Evolutionary conservation across 2,329 filamentous ascomycete genomes (phyloP), one percentile per base, ranked within the genome.

Genomic region (Cordyceps militaris): DNA sequence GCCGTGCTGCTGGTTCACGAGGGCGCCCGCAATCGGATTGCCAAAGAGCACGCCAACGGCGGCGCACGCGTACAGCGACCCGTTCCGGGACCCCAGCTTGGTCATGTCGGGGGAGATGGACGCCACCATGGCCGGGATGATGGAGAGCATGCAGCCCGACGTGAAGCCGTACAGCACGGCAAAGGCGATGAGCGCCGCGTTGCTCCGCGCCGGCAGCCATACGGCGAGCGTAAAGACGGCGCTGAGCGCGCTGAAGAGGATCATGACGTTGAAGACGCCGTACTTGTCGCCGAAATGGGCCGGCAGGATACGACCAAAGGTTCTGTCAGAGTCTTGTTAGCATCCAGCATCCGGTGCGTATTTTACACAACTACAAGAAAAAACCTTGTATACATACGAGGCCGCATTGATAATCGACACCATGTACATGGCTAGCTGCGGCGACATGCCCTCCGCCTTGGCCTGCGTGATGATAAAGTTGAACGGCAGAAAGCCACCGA

Each of bases 251-350:
- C 82, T 83, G 6, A 80, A 61, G 16, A 82, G 63, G 3, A 85
- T 82, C 34, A 84, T 74, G 32, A 80, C 84, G 68, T 88, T 89
- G 66, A 87, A 72, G 26, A 88, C 73, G 19, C 50, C 50, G 13
- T 21, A 26, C 8, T 13, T 26, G 34, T 54, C 50, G 9, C 50
- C 50, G 8, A 44, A 24, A 21, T 54, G 34, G 1, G 50, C 50
- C 1, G 50, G 50, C 2, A 54, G 24, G 8, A 54, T 54, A 30
- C 50, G 50, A 4, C 50, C 38, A 44, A 54, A 54, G 3, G 50
- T 54, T 3, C 50, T 54, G 48, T 51, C 16, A 23, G 4, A 13
- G 2, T 1, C 36, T 23, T 4, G 11, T 47, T 21, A 42, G 38
- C n/a, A 21, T 19, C 8, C 19, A 19, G 10, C 7, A 42, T 3